Conservation (phyloP, 805 yeast genomes). For the Pichia sporocuriosa region DNA sequence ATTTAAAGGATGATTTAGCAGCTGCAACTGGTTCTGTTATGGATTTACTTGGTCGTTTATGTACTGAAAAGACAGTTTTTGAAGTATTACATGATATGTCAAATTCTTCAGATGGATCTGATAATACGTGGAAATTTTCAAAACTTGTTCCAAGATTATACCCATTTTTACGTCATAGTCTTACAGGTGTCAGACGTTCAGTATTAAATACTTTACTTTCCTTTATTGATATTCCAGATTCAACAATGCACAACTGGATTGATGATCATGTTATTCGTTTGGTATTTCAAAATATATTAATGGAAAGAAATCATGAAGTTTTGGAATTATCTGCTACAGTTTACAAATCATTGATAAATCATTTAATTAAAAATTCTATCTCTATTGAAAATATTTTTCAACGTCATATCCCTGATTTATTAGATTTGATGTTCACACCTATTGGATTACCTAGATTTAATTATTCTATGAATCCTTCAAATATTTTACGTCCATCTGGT, state of each 20-base stretch:
- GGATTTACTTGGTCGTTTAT: constrained; percentile 85
- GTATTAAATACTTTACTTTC: constrained; percentile 76
- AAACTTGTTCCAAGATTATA: constrained; percentile 81
- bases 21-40: constrained; percentile 94
- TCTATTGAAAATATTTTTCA: constrained; percentile 48
- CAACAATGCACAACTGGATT: constrained; percentile 58
- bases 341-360: constrained; percentile 48
- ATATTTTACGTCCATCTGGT: constrained; percentile 78
- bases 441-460: constrained; percentile 88
- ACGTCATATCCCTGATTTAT: constrained; percentile 51
- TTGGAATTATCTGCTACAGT: constrained; percentile 55
- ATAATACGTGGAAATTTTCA: constrained; percentile 43
- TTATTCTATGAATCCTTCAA: constrained; percentile 72
- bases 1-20: constrained; percentile 83
- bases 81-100: constrained; percentile 64
- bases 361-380: constrained; percentile 32
- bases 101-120: constrained; percentile 3
- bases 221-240: constrained; percentile 51
- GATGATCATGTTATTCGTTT: constrained; percentile 67
- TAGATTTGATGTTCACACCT: constrained; percentile 80
- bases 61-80: constrained; percentile 73
- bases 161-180: constrained; percentile 91
- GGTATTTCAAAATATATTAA: constrained; percentile 76
- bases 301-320: constrained; percentile 81
- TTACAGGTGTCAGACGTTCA: constrained; percentile 82